These are phyloP conservation scores for Micractinium sp. DNA, from an alignment of 139 green algal species.

Conservation along the genomic window DNA sequence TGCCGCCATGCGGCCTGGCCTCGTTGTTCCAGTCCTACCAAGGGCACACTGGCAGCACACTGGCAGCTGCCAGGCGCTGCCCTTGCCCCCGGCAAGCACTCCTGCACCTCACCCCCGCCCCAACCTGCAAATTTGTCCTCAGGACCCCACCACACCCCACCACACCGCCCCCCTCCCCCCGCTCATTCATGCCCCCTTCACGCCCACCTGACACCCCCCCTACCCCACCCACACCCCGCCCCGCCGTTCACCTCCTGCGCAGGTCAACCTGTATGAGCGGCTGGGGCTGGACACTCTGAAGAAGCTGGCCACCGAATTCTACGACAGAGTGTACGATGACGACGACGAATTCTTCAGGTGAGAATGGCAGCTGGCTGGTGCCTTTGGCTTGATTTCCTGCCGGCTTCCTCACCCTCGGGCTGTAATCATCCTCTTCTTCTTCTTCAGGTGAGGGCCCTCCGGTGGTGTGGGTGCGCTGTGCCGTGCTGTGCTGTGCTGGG, in stretches of 20 bases:
- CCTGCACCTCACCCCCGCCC: too few relatives aligned
- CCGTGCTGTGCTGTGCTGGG: not conserved
- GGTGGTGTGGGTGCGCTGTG: not conserved
- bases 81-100: not conserved
- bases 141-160: not conserved
- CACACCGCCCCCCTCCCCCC: too few relatives aligned
- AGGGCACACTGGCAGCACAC: not conserved
- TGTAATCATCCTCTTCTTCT: too few relatives aligned
- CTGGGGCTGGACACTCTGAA: not conserved
- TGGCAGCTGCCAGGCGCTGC: not conserved
- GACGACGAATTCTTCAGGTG: not conserved
- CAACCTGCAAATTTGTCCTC: not conserved
- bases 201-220: not conserved
- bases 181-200: too few relatives aligned
- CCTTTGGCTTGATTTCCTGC: too few relatives aligned
- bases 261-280: conserved; percentile 15
- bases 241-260: not conserved
- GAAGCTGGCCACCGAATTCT: conserved; percentile 9
- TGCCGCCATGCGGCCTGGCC: too few relatives aligned
- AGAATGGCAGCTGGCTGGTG: too few relatives aligned
- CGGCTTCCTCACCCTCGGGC: too few relatives aligned
- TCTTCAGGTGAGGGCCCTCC: too few relatives aligned
- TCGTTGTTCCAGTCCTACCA: too few relatives aligned
- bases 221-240: not conserved
- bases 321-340: conserved; percentile 19